A percentile compares a stretch with the other conserved stretches of the same genome.
These are phyloP conservation scores for Pichia phayaonensis DNA, from an alignment of 805 yeast genomes.

Conservation along the genomic window DNA sequence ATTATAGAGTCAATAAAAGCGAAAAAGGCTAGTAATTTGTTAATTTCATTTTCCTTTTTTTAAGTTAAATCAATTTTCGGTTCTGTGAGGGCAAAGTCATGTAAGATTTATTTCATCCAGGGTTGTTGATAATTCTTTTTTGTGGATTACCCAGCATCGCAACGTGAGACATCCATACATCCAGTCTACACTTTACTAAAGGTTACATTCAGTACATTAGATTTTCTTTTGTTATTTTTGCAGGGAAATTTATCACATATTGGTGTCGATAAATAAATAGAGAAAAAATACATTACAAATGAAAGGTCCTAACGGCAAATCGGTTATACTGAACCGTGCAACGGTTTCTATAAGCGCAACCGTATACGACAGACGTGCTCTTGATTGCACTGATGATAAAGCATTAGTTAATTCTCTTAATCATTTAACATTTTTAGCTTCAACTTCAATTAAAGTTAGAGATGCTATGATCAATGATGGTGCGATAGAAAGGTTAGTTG, in stretches of 20 bases:
- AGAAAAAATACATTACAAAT: conserved; percentile 30
- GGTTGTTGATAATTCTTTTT: too few relatives aligned
- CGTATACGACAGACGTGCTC: conserved; percentile 84
- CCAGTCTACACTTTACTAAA: background rate
- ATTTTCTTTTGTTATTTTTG: too few relatives aligned
- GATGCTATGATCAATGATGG: conserved; percentile 88
- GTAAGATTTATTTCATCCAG: background rate
- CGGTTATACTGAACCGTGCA: conserved; percentile 74
- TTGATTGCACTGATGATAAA: conserved; percentile 82
- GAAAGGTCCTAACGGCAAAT: conserved; percentile 87
- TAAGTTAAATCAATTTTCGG: too few relatives aligned
- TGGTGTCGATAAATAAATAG: background rate
- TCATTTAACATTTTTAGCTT: conserved; percentile 79
- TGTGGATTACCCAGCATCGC: background rate
- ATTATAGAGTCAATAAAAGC: too few relatives aligned
- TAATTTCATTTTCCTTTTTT: background rate
- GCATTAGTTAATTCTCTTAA: conserved; percentile 89
- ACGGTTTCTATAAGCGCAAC: conserved; percentile 88
- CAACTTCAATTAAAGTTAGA: conserved; percentile 80
- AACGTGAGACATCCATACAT: background rate
- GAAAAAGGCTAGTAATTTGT: too few relatives aligned
- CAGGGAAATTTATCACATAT: background rate
- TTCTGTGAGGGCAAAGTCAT: background rate
- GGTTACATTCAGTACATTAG: too few relatives aligned
- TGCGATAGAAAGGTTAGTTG: conserved; percentile 81